Evolutionary conservation across 768 basidiomycete genomes (phyloP).

Genomic region (Kwoniella heveanensis): DNA sequence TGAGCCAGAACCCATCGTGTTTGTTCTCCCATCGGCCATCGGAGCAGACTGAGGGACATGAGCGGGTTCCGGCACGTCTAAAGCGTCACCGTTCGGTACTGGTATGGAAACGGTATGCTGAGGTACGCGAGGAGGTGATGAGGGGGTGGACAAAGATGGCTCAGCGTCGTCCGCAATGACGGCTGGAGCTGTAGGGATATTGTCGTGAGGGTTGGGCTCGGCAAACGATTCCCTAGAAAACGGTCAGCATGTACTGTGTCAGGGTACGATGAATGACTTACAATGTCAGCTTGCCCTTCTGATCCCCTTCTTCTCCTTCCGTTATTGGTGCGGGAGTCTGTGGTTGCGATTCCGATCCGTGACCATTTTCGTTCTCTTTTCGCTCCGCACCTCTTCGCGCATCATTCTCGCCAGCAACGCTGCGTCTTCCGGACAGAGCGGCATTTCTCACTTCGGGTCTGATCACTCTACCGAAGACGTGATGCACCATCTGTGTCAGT

Average conservation of each 20-base stretch:
- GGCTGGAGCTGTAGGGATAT: slow-evolving; percentile 47
- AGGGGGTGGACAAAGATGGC: slow-evolving; percentile 4
- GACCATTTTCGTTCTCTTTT: slow-evolving; percentile 10
- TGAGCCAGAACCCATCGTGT: not conserved
- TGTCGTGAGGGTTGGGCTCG: slow-evolving; percentile 55
- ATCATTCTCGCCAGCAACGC: slow-evolving; percentile 43
- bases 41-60: slow-evolving; percentile 6
- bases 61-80: slow-evolving; percentile 38
- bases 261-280: slow-evolving; percentile 24
- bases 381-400: slow-evolving; percentile 33
- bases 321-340: slow-evolving; percentile 22
- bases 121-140: slow-evolving; percentile 29
- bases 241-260: not conserved
- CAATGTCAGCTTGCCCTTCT: slow-evolving; percentile 42
- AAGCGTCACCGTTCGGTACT: slow-evolving; percentile 48
- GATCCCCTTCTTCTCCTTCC: slow-evolving; percentile 5
- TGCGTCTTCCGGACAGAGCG: slow-evolving; percentile 18
- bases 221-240: slow-evolving; percentile 48
- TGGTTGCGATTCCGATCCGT: slow-evolving; percentile 20
- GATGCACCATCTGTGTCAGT: slow-evolving; percentile 96
- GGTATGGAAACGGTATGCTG: slow-evolving; percentile 42
- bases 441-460: slow-evolving; percentile 32
- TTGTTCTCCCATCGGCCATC: slow-evolving; percentile 6
- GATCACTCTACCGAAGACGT: slow-evolving; percentile 75
- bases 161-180: slow-evolving; percentile 24